Percentiles rank a stretch among this genome's conserved stretches.
These are phyloP conservation scores for Linaria vulgaris DNA, from an alignment of 257 asterid genomes.

Conservation along the genomic window DNA sequence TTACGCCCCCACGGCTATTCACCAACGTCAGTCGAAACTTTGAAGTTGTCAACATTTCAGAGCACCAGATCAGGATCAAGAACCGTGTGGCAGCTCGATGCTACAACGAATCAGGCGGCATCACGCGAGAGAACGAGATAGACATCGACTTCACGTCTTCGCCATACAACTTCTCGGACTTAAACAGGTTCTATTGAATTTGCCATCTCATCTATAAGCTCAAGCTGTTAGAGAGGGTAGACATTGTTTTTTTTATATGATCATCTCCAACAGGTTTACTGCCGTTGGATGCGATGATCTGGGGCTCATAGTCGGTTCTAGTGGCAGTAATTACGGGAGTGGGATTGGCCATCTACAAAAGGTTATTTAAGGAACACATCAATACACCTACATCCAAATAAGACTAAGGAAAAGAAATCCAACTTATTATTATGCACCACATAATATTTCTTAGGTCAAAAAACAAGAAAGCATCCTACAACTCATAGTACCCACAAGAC, in stretches of 20 bases:
- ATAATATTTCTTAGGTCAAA: too few relatives aligned
- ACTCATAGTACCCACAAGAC: too few relatives aligned
- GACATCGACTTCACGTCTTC: conserved; percentile 14
- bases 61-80: conserved; percentile 11
- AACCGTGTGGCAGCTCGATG: conserved; percentile 22
- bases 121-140: not conserved
- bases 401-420: too few relatives aligned
- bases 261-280: conserved; percentile 10
- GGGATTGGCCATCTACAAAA: too few relatives aligned
- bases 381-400: too few relatives aligned
- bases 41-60: conserved; percentile 19
- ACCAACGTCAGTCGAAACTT: not conserved
- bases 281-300: conserved; percentile 37
- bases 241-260: too few relatives aligned
- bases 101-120: not conserved
- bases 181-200: conserved; percentile 14
- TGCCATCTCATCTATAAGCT: not conserved
- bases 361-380: too few relatives aligned
- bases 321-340: conserved; percentile 11
- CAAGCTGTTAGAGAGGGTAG: not conserved
- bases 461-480: too few relatives aligned
- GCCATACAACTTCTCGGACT: conserved; percentile 30
- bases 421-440: too few relatives aligned
- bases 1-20: conserved; percentile 1
- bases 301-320: not conserved